Conservation (phyloP, 495 filamentous ascomycete genomes). For the Penicillium tannophilum region DNA sequence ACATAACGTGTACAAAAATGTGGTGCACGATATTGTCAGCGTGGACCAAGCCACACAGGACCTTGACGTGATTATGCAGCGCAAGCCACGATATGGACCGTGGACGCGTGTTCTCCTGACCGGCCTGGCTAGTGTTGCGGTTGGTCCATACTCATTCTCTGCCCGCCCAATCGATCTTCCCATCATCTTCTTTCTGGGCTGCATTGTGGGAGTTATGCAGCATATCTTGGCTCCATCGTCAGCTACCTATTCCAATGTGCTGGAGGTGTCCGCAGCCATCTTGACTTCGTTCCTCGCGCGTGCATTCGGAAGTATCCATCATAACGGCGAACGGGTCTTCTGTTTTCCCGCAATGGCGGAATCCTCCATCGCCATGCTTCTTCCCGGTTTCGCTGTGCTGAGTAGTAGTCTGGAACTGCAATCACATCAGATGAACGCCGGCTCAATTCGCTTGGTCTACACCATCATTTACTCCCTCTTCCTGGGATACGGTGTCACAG, state of each 20-base stretch:
- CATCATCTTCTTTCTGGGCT: conserved; percentile 81
- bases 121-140: conserved; percentile 75
- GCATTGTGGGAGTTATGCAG: conserved; percentile 76
- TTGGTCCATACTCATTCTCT: conserved; percentile 84
- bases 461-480: conserved; percentile 92
- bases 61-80: conserved; percentile 62
- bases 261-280: conserved; percentile 81
- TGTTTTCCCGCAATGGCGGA: conserved; percentile 89
- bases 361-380: conserved; percentile 84
- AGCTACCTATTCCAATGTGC: conserved; percentile 78
- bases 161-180: conserved; percentile 84
- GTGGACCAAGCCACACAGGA: conserved; percentile 74
- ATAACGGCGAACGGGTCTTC: conserved; percentile 56
- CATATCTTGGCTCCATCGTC: conserved; percentile 73
- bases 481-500: conserved; percentile 92
- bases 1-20: conserved; percentile 87
- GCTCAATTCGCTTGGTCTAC: conserved; percentile 88
- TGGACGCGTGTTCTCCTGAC: conserved; percentile 75
- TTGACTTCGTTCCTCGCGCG: conserved; percentile 81
- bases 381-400: conserved; percentile 82
- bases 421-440: conserved; percentile 78
- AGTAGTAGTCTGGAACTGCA: conserved; percentile 83
- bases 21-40: conserved; percentile 81
- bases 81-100: conserved; percentile 51
- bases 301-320: conserved; percentile 73